Evolutionary conservation across 306 rosid species (phyloP), one percentile per base, ranked within the genome.

Genomic region (Cucumis melo): DNA sequence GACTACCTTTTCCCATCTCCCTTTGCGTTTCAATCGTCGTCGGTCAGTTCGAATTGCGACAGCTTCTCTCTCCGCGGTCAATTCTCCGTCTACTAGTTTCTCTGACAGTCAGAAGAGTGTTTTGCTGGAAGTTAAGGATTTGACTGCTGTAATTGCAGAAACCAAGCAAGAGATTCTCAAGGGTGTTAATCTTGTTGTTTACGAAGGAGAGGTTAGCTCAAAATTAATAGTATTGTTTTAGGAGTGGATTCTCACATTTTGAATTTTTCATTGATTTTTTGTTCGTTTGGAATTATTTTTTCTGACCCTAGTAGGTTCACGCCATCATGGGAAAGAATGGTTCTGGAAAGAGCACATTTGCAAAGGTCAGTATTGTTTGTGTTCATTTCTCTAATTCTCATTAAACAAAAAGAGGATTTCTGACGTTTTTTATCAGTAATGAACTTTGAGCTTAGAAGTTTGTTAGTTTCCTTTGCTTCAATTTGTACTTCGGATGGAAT

Each of bases 251-350:
- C 68, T 62, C 36, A 54, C 41, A 14, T 34, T 36, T 74, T 74
- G 57, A 46, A 27, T 5, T 21, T 17, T 38, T 58, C 19, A 21
- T 42, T 29, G 11, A 32, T 10, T 13, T 8, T 78, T 48, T 34
- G 44, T 54, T 23, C 24, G 5, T 60, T 66, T 29, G 51, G 10
- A 50, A 19, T 66, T 16, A 64, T 76, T 42, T 23, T 76, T 60
- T 65, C 62, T 62, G 62, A 23, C 73, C 20, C 64, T 54, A 59
- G 41, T 57, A 87, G 90, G 87, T 91, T 77, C 98, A 94, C 77
- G 98, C 97, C 10, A 85, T 94, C 82, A 94, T 94, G 98, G 97
- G 98, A 10, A 90, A 88, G 78, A 94, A 94, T 46, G 98, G 98
- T 83, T 94, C 97, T 5, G 97, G 98, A 46, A 94, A 94, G 81